Evolutionary conservation across 2,329 filamentous ascomycete species (phyloP).

Genomic region (Ceratocystiopsis brevicomis): DNA sequence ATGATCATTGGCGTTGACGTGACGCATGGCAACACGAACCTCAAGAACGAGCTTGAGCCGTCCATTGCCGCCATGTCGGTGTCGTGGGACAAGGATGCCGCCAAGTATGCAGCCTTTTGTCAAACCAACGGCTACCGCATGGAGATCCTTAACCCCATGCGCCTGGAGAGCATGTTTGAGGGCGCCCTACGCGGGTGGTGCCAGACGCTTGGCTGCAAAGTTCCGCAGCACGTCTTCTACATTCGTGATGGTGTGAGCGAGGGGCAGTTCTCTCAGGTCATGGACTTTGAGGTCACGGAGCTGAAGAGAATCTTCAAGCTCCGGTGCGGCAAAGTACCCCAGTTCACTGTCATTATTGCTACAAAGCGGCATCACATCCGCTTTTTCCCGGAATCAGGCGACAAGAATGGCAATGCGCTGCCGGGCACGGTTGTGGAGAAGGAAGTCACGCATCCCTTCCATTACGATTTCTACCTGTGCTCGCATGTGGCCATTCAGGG

Average conservation of each 20-base stretch:
- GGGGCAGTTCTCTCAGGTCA: slow-evolving; percentile 62
- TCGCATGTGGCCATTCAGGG: slow-evolving; percentile 68
- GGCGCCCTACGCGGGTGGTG: slow-evolving; percentile 49
- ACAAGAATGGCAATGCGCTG: slow-evolving; percentile 63
- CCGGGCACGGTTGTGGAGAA: slow-evolving; percentile 77
- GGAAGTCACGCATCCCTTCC: slow-evolving; percentile 78
- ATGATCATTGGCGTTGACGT: slow-evolving; percentile 87
- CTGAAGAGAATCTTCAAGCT: slow-evolving; percentile 42
- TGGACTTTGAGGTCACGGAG: slow-evolving; percentile 56
- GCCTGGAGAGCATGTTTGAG: slow-evolving; percentile 46
- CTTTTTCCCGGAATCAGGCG: slow-evolving; percentile 58
- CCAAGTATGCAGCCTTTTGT: slow-evolving; percentile 60
- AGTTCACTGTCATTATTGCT: slow-evolving; percentile 71
- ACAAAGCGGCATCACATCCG: slow-evolving; percentile 91
- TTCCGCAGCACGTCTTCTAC: slow-evolving; percentile 71
- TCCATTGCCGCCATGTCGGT: slow-evolving; percentile 82
- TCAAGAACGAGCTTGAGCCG: slow-evolving; percentile 34
- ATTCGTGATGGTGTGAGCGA: slow-evolving; percentile 86
- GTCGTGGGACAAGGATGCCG: slow-evolving; percentile 51
- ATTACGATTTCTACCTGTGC: slow-evolving; percentile 65
- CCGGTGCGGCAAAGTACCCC: slow-evolving; percentile 22
- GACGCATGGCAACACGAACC: slow-evolving; percentile 51
- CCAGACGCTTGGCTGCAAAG: slow-evolving; percentile 23
- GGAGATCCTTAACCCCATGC: slow-evolving; percentile 56
- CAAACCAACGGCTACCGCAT: slow-evolving; percentile 68